Percentiles rank a stretch among this genome's conserved stretches.
Evolutionary conservation across 176 grass and related monocot species (phyloP).

Genomic region (Zoysia japonica): DNA sequence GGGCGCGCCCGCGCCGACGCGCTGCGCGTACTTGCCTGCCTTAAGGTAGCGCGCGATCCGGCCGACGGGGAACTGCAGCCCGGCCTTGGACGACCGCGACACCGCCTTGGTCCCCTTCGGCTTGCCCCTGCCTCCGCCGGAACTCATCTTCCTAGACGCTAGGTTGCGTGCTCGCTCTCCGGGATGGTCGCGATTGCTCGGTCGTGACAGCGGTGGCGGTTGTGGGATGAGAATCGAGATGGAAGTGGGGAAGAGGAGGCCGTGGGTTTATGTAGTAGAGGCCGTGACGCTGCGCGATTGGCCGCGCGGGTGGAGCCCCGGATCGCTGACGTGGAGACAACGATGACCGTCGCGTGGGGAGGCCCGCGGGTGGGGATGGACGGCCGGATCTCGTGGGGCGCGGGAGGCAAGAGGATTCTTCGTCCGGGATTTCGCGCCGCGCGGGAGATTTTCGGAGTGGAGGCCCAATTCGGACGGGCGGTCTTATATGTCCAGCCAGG

Average conservation of each 20-base stretch:
- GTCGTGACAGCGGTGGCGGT: too few species aligned
- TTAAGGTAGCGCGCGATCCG: conserved; percentile 75
- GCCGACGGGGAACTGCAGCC: conserved; percentile 81
- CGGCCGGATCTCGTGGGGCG: not conserved
- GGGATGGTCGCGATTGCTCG: too few species aligned
- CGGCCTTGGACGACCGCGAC: conserved; percentile 64
- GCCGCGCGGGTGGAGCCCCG: not conserved
- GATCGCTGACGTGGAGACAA: conserved; percentile 32
- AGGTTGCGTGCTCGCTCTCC: too few species aligned
- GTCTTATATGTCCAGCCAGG: too few species aligned
- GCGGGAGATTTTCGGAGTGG: not conserved
- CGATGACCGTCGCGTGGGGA: not conserved
- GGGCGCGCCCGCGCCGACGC: conserved; percentile 66
- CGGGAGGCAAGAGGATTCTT: not conserved
- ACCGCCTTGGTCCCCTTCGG: conserved; percentile 46
- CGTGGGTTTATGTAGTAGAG: conserved; percentile 32
- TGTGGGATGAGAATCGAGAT: too few species aligned
- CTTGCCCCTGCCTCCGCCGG: conserved; percentile 39
- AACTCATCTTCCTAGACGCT: conserved; percentile 39
- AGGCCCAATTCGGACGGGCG: too few species aligned
- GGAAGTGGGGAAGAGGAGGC: too few species aligned
- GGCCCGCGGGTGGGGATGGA: not conserved
- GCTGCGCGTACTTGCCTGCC: conserved; percentile 78
- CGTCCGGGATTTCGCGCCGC: not conserved
- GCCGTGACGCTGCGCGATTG: conserved; percentile 13